Conservation (phyloP, 441 rosid species). For the Jatropha podagrica region DNA sequence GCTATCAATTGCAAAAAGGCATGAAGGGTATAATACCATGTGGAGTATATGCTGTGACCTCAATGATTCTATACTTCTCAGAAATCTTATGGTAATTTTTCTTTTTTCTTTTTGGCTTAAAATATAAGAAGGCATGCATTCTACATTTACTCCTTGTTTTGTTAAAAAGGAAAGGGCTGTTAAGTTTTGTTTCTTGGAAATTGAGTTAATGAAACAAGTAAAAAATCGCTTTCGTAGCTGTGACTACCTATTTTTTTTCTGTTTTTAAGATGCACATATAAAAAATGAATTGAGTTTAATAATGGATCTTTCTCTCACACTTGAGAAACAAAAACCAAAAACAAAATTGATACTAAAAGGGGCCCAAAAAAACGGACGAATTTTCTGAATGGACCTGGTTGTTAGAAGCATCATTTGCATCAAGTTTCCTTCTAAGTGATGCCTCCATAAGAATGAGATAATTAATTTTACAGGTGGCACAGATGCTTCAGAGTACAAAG, state of each 20-base stretch:
- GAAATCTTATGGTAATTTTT: constrained; percentile 71
- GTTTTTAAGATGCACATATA: no score
- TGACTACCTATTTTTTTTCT: no score
- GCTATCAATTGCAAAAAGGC: constrained; percentile 71
- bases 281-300: no score
- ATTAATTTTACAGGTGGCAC: neutral
- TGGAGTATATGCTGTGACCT: constrained; percentile 91
- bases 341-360: no score
- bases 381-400: neutral
- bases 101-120: neutral
- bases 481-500: neutral
- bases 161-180: no score
- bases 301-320: no score
- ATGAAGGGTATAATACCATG: constrained; percentile 78
- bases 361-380: neutral
- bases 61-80: constrained; percentile 71
- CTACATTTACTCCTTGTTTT: neutral
- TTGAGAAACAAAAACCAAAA: no score
- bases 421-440: neutral
- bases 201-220: no score
- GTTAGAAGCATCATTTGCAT: constrained; percentile 6
- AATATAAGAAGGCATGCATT: constrained; percentile 12
- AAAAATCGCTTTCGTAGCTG: no score
- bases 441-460: neutral
- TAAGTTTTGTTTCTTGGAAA: no score